Evolutionary conservation across 129 eudicot genomes (phyloP), one percentile per base, ranked within the genome.

Genomic region (Dittrichia graveolens): DNA sequence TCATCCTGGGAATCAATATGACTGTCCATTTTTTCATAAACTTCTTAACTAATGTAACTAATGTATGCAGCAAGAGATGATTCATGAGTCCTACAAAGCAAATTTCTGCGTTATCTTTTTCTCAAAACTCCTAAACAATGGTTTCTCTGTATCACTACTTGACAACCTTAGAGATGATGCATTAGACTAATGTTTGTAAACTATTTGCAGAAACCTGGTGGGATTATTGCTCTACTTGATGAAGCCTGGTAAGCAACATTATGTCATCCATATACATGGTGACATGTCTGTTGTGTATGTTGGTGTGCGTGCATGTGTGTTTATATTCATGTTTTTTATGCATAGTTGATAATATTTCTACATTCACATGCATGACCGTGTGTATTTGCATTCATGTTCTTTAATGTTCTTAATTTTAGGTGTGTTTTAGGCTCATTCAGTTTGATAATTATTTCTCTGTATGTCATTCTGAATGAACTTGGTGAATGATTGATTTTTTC

Each of bases 161-260:
- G 41, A 38, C 48, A 62, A 38, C 13, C 69, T 4, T 61, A 61
- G 13, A 56, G 50, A 67, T 59, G 43, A 15, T 59, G 62, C 69
- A 47, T 76, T 45, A 10, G 37, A 67, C 46, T 75, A 75, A 75
- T 67, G 67, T 41, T 70, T 70, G 50, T 78, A 62, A 71, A 48
- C 31, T 71, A 37, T 78, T 71, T 82, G 85, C 90, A 93, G 98
- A 93, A 93, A 85, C 98, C 98, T 67, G 98, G 96, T 78, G 98
- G 98, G 45, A 87, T 89, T 78, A 78, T 93, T 83, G 96, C 98
- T 73, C 87, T 93, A 73, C 96, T 93, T 67, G 98, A 93, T 82
- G 98, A 93, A 83, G 98, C 98, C 74, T 93, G 98, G 98, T 93
- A 85, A 60, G 82, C 74, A 72, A 67, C 44, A 44, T 60, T 40